phyloP scores from a whole-genome alignment of 257 asterid species.

The Fraxinus quadrangulata region DNA sequence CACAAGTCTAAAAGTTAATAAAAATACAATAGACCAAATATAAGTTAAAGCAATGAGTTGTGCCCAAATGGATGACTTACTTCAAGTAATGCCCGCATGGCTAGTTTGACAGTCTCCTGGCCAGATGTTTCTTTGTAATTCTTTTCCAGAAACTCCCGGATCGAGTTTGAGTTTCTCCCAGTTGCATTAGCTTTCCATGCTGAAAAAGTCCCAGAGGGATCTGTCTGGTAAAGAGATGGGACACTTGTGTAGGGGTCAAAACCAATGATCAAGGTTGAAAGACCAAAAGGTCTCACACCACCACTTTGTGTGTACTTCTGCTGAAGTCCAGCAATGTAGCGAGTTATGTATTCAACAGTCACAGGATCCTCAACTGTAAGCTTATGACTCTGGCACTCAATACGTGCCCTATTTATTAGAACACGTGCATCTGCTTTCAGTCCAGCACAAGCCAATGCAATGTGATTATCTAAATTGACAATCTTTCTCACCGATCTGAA shows the following conservation, averaged over 20 bases:
- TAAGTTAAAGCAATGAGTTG: not conserved
- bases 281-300: constrained; percentile 98
- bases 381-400: constrained; percentile 85
- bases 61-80: constrained; percentile 40
- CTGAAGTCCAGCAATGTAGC: constrained; percentile 98
- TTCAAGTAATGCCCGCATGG: constrained; percentile 98
- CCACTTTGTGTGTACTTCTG: constrained; percentile 99
- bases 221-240: constrained; percentile 95
- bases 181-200: constrained; percentile 99
- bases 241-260: constrained; percentile 90
- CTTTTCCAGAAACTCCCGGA: constrained; percentile 94
- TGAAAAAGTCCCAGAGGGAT: constrained; percentile 97
- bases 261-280: constrained; percentile 95
- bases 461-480: constrained; percentile 87
- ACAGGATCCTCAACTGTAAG: constrained; percentile 96
- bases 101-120: constrained; percentile 86
- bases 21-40: not conserved
- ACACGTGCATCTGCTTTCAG: constrained; percentile 99
- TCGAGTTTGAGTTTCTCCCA: constrained; percentile 92
- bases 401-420: constrained; percentile 82
- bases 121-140: constrained; percentile 97
- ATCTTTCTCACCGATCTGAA: constrained; percentile 96
- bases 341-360: constrained; percentile 96
- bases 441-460: constrained; percentile 98
- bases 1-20: not conserved